Evolutionary conservation across 2,329 filamentous ascomycete genomes (phyloP).

Genomic region (Septoria linicola): DNA sequence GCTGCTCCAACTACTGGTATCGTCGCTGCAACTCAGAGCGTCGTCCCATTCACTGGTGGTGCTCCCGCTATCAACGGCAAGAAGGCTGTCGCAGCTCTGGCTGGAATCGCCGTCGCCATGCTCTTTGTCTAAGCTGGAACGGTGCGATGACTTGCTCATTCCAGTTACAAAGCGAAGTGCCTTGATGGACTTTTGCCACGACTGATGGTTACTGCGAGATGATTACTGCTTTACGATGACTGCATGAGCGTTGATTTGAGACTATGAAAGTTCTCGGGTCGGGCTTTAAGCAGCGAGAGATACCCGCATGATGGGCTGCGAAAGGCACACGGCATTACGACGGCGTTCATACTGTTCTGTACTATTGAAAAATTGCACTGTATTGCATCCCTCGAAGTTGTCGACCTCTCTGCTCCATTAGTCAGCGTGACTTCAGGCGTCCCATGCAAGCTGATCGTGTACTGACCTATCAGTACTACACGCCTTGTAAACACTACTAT

Average conservation of each 20-base stretch:
- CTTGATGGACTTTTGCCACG: neutral
- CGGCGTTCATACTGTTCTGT: too few relatives aligned
- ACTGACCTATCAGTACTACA: too few relatives aligned
- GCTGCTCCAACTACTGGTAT: neutral
- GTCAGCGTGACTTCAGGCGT: too few relatives aligned
- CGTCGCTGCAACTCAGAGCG: neutral
- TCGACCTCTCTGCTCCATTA: too few relatives aligned
- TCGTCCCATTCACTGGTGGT: constrained; percentile 9
- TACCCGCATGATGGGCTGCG: too few relatives aligned
- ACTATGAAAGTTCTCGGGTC: too few relatives aligned
- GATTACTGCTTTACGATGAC: constrained; percentile 1
- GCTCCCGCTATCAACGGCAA: constrained; percentile 3
- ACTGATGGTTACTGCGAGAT: neutral
- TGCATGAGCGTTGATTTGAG: neutral
- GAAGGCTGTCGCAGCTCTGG: constrained; percentile 7
- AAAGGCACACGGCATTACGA: too few relatives aligned
- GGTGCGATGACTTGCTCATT: neutral
- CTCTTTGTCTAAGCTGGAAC: neutral
- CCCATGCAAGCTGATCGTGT: too few relatives aligned
- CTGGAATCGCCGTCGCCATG: constrained; percentile 8
- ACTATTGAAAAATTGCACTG: too few relatives aligned
- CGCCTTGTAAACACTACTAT: too few relatives aligned
- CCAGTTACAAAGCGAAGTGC: neutral
- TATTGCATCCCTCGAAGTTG: too few relatives aligned
- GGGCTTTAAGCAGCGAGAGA: too few relatives aligned